Conservation (phyloP, 2,329 filamentous ascomycete species). For the Ascocoryne sarcoides region DNA sequence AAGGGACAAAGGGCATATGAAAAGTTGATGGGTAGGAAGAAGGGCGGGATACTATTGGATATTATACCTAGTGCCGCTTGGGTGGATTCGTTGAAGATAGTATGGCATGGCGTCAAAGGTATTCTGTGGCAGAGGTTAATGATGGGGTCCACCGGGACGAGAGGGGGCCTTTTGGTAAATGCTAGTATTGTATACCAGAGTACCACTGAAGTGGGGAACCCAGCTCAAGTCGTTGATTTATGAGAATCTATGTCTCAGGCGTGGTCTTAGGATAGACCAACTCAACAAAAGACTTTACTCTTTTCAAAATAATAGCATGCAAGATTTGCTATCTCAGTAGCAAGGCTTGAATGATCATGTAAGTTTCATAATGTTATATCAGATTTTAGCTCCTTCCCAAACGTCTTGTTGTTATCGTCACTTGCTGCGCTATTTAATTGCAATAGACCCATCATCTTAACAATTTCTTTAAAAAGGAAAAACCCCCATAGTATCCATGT, state of each 20-base stretch:
- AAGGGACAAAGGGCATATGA: constrained; percentile 38
- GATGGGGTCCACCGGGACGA: constrained; percentile 41
- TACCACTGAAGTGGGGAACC: constrained; percentile 39
- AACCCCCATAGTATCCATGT: too few species aligned
- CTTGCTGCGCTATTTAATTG: too few species aligned
- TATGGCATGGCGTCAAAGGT: constrained; percentile 43
- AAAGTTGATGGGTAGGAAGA: constrained; percentile 24
- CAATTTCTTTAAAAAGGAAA: too few species aligned
- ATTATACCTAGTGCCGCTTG: constrained; percentile 31
- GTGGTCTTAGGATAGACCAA: too few species aligned
- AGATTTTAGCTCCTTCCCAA: too few species aligned
- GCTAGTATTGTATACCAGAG: constrained; percentile 45
- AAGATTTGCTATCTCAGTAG: too few species aligned
- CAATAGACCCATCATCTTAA: too few species aligned
- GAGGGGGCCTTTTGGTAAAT: constrained; percentile 49
- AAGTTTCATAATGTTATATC: too few species aligned
- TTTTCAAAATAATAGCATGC: too few species aligned
- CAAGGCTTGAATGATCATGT: too few species aligned
- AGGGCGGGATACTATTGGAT: constrained; percentile 29
- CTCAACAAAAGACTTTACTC: too few species aligned
- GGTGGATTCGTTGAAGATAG: constrained; percentile 41
- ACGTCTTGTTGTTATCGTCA: too few species aligned
- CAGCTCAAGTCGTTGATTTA: constrained; percentile 24
- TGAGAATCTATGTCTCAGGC: constrained; percentile 14
- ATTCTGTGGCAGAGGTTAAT: constrained; percentile 49